Evolutionary conservation across 768 basidiomycete species (phyloP).

Genomic region (Naganishia vishniacii): DNA sequence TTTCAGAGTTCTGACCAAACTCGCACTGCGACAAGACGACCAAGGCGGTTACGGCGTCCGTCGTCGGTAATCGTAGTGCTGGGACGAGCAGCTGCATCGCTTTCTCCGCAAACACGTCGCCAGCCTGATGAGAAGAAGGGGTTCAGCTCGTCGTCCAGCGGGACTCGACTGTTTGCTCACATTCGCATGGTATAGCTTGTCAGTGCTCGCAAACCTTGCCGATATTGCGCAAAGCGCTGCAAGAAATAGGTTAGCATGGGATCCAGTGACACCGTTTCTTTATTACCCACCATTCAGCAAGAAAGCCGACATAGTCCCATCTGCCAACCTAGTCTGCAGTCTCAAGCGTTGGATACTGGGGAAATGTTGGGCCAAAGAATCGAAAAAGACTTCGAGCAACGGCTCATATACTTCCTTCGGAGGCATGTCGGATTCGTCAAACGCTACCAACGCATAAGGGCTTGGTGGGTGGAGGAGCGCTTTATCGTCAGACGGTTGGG

Average conservation of each 20-base stretch:
- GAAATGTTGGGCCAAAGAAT: constrained; percentile 42
- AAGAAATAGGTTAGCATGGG: not conserved
- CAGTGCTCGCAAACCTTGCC: constrained; percentile 34
- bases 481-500: not conserved
- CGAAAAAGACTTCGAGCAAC: constrained; percentile 40
- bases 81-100: constrained; percentile 43
- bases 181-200: constrained; percentile 30
- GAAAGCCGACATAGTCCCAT: constrained; percentile 45
- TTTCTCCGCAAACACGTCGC: constrained; percentile 45
- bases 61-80: constrained; percentile 40
- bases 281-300: constrained; percentile 35
- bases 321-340: constrained; percentile 37
- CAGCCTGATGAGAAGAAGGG: constrained; percentile 23
- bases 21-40: constrained; percentile 43
- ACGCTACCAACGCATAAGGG: not conserved
- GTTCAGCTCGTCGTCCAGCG: not conserved
- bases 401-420: constrained; percentile 36
- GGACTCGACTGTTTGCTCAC: not conserved
- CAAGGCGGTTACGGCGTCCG: constrained; percentile 41
- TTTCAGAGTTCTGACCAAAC: constrained; percentile 43
- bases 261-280: too few relatives aligned
- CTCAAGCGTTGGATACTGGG: constrained; percentile 35
- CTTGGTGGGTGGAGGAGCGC: not conserved
- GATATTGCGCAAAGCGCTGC: constrained; percentile 38
- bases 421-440: constrained; percentile 37